Evolutionary conservation across 495 filamentous ascomycete species (phyloP), one percentile per base, ranked within the genome.

Genomic region (Wilcoxina mikolae): DNA sequence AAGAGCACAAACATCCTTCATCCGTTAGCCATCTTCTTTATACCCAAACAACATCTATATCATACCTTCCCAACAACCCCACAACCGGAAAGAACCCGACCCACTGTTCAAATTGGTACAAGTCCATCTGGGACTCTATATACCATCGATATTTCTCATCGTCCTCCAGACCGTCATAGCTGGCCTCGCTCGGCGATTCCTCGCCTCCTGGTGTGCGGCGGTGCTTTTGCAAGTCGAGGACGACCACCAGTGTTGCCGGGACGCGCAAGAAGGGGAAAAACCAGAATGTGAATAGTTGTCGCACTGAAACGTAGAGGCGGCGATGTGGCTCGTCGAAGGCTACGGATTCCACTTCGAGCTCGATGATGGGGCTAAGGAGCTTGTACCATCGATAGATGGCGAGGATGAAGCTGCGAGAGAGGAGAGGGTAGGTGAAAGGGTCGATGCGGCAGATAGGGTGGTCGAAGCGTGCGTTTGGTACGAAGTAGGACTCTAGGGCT

Each of bases 381-480:
- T 86, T 86, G 68, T 93, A 91, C 84, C 86, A 94, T 56, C 81
- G 83, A 59, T 82, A 90, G 33, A 94, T 82, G 54, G 75, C 74
- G 54, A 72, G 70, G 25, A 93, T 72, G 18, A 82, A 63, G 63
- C 71, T 73, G 39, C 85, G 73, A 11, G 83, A 82, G 52, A 71
- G 68, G 28, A 76, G 33, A 0, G 67, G 69, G 26, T 73, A 74
- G 10, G 72, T 56, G 52, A 75, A 72, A 2, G 71, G 73, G 31
- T 78, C 77, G 1, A 87, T 80, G 20, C 78, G 78, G 63, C 84
- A 90, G 68, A 93, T 83, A 0, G 87, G 87, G 64, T 94, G 87
- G 2, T 76, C 71, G 65, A 94, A 91, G 53, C 77, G 73, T 15
- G 84, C 79, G 57, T 78, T 67, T 7, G 73, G 74, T 1, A 79